phyloP scores from a whole-genome alignment of 176 grass and related monocot species.

The Eremochloa ophiuroides region DNA sequence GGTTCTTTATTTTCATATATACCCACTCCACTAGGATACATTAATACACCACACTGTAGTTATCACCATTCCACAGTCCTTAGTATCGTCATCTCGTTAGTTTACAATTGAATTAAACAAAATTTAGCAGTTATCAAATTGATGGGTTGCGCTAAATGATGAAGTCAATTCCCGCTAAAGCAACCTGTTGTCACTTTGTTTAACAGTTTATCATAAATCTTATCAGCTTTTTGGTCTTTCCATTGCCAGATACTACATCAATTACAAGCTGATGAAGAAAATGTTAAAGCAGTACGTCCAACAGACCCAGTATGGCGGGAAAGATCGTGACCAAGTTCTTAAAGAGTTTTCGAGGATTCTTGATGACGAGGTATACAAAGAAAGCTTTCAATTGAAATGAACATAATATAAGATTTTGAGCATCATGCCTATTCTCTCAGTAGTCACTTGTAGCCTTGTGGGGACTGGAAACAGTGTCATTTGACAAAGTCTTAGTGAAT shows the following conservation, averaged over 20 bases:
- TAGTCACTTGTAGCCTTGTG: background rate
- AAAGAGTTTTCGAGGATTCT: conserved; percentile 95
- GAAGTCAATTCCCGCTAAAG: background rate
- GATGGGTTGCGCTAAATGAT: background rate
- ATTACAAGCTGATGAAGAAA: conserved; percentile 99
- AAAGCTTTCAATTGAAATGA: conserved; percentile 17
- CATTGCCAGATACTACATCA: conserved; percentile 82
- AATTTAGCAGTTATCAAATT: background rate
- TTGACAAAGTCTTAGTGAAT: background rate
- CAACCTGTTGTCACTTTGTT: background rate
- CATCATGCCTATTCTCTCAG: background rate
- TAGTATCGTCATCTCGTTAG: background rate
- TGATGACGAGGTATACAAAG: conserved; percentile 74
- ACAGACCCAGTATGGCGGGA: conserved; percentile 64
- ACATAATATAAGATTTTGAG: background rate
- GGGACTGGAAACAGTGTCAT: background rate
- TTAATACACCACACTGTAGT: background rate
- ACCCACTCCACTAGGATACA: background rate
- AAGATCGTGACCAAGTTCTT: conserved; percentile 68
- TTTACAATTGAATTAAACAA: background rate
- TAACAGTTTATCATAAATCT: background rate
- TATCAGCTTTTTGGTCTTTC: conserved; percentile 13
- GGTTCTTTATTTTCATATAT: background rate
- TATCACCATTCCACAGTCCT: background rate
- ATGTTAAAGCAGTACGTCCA: conserved; percentile 73